Conservation (phyloP, 495 filamentous ascomycete species). For the Aspergillus ostianus region DNA sequence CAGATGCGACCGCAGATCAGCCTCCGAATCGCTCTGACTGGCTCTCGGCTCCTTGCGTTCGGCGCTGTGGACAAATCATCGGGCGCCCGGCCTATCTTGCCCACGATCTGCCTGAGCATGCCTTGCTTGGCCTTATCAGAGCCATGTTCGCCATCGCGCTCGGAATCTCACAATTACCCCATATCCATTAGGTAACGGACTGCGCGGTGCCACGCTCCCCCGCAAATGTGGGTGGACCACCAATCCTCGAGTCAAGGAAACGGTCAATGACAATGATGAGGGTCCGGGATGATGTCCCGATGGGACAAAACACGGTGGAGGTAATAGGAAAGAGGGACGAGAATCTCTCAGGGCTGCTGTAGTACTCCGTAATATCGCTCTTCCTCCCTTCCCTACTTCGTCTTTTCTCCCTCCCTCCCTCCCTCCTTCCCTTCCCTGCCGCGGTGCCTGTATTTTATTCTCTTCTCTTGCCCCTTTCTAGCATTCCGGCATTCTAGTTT, state of each 20-base stretch:
- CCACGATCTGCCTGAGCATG: background rate
- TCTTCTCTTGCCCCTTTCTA: constrained; percentile 7
- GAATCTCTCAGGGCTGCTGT: constrained; percentile 2
- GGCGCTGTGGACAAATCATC: constrained; percentile 11
- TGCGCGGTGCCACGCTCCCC: constrained; percentile 5
- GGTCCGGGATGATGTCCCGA: background rate
- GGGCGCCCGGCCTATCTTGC: background rate
- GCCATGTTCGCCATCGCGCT: constrained; percentile 1
- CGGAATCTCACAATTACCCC: constrained; percentile 19
- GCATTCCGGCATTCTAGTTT: constrained; percentile 3
- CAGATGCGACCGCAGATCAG: background rate
- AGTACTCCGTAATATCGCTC: background rate
- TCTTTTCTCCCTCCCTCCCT: constrained; percentile 3
- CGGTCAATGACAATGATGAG: constrained; percentile 2
- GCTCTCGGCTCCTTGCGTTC: constrained; percentile 8
- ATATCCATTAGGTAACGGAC: constrained; percentile 27
- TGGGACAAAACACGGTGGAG: constrained; percentile 9
- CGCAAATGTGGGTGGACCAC: constrained; percentile 8
- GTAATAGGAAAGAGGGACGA: constrained; percentile 2
- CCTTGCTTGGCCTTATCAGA: constrained; percentile 4
- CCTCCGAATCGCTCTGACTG: constrained; percentile 3
- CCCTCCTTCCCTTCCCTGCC: background rate
- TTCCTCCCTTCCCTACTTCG: background rate
- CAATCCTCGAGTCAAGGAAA: constrained; percentile 2
- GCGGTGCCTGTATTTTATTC: constrained; percentile 7